These are phyloP conservation scores for Spiraea crenata DNA, from an alignment of 331 rosid genomes.

Conservation along the genomic window DNA sequence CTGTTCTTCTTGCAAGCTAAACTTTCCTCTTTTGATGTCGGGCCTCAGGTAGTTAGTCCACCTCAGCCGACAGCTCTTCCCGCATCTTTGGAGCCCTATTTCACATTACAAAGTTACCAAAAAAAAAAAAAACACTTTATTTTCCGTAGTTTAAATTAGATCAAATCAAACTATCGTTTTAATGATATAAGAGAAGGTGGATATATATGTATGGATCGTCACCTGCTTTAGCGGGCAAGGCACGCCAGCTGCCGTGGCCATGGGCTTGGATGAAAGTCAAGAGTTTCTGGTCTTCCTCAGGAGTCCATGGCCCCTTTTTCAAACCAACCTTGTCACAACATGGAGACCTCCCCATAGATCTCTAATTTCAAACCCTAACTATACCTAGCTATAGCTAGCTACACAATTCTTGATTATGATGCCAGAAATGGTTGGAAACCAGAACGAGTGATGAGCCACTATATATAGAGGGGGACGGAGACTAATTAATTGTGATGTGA, in stretches of 20 bases:
- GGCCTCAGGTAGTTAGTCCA: slow-evolving; percentile 68
- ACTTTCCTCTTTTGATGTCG: slow-evolving; percentile 68
- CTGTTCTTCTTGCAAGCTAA: slow-evolving; percentile 57
- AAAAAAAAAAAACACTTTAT: not conserved
- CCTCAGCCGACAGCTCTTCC: slow-evolving; percentile 63
- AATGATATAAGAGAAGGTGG: too few species aligned
- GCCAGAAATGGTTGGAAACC: not conserved
- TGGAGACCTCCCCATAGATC: slow-evolving; percentile 54
- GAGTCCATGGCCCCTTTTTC: slow-evolving; percentile 71
- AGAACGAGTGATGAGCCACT: not conserved
- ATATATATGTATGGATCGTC: not conserved
- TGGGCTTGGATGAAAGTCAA: slow-evolving; percentile 41
- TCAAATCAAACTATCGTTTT: too few species aligned
- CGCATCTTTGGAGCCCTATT: slow-evolving; percentile 62
- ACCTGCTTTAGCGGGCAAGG: slow-evolving; percentile 70
- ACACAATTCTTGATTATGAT: too few species aligned
- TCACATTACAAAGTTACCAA: not conserved
- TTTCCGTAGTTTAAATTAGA: too few species aligned
- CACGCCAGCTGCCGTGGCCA: slow-evolving; percentile 71
- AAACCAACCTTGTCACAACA: slow-evolving; percentile 56
- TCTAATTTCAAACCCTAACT: not conserved
- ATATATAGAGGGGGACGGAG: too few species aligned
- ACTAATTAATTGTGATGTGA: too few species aligned
- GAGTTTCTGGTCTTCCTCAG: slow-evolving; percentile 62
- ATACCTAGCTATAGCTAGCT: too few species aligned